A percentile compares a stretch with the other conserved stretches of the same genome.
These are phyloP conservation scores for Globisporangium okanoganense DNA, from an alignment of 352 stramenopile species.

Conservation along the genomic window DNA sequence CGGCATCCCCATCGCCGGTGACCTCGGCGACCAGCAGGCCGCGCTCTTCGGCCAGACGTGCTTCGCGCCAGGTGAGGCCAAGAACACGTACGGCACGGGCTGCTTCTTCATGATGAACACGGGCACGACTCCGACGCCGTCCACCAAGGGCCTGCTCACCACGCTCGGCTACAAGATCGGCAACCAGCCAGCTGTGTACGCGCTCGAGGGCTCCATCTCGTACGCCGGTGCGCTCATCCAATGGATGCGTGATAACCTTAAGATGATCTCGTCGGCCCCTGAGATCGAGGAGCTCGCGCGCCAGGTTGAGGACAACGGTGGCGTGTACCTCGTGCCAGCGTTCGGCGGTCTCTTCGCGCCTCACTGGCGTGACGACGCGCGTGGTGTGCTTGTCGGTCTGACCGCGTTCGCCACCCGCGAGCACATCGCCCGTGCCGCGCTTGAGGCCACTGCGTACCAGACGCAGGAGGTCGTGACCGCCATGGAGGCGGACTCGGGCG, in stretches of 20 bases:
- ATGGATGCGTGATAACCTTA: constrained; percentile 98
- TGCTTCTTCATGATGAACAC: constrained; percentile 99
- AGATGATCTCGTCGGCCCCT: constrained; percentile 88
- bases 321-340: constrained; percentile 97
- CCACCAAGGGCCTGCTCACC: constrained; percentile 94
- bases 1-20: constrained; percentile 89
- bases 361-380: constrained; percentile 95
- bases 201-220: constrained; percentile 95
- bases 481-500: constrained; percentile 91
- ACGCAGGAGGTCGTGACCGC: constrained; percentile 92
- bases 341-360: constrained; percentile 98
- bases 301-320: constrained; percentile 90
- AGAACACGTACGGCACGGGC: constrained; percentile 99
- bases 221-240: constrained; percentile 97
- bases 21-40: constrained; percentile 97
- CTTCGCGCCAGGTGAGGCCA: constrained; percentile 93
- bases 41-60: constrained; percentile 97
- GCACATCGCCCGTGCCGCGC: constrained; percentile 94
- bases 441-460: constrained; percentile 97
- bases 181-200: constrained; percentile 90
- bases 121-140: constrained; percentile 81
- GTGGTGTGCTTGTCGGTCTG: constrained; percentile 95
- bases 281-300: constrained; percentile 90
- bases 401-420: constrained; percentile 94
- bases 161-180: constrained; percentile 89